phyloP scores from a whole-genome alignment of 495 filamentous ascomycete genomes.

The Achaetomiella virescens region DNA sequence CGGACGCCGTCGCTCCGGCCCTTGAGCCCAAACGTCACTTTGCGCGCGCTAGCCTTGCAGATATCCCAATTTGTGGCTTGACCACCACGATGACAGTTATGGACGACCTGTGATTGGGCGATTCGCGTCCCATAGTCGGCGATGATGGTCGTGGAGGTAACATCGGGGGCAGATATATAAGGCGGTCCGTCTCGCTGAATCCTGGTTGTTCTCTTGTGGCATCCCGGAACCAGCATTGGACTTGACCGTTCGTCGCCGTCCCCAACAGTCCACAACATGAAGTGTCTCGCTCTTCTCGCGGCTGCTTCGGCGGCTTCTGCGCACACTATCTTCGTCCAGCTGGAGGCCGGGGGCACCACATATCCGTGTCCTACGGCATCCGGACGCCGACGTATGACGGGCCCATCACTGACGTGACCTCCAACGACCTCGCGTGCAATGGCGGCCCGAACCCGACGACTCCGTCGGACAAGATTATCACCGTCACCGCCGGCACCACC shows the following conservation, averaged over 20 bases:
- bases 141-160: too few species aligned
- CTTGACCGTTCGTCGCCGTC: not conserved
- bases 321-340: conserved; percentile 53
- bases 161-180: too few species aligned
- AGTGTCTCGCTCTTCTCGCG: conserved; percentile 23
- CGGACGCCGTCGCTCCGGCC: conserved; percentile 16
- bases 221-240: not conserved
- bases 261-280: conserved; percentile 16
- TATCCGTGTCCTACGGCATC: conserved; percentile 33
- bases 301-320: conserved; percentile 36
- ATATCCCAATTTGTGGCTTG: too few species aligned
- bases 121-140: not conserved
- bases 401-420: conserved; percentile 49
- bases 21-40: not conserved
- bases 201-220: not conserved
- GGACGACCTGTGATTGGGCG: not conserved
- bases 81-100: too few species aligned
- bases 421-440: conserved; percentile 48
- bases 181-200: not conserved
- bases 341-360: conserved; percentile 34
- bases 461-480: conserved; percentile 39
- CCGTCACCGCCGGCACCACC: conserved; percentile 43
- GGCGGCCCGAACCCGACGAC: conserved; percentile 49
- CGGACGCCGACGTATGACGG: conserved; percentile 39
- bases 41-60: not conserved